phyloP scores from a whole-genome alignment of 441 rosid species.

The Erysimum pusillum region DNA sequence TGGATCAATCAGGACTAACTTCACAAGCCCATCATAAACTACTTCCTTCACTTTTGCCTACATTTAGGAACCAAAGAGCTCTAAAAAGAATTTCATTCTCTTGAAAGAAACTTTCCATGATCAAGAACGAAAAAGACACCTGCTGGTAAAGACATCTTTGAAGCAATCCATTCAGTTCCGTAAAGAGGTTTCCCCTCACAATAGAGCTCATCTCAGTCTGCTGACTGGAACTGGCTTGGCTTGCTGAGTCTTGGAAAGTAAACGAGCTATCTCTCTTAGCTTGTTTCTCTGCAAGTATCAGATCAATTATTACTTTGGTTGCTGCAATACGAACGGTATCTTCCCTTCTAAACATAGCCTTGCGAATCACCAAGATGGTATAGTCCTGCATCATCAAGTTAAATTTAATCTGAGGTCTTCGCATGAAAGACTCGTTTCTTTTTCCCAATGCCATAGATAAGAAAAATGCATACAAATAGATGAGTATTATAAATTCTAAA shows the following conservation, averaged over 20 bases:
- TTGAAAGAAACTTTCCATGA: slow-evolving; percentile 17
- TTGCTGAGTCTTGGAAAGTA: slow-evolving; percentile 79
- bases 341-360: slow-evolving; percentile 85
- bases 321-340: slow-evolving; percentile 80
- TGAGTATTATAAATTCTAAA: slow-evolving; percentile 8
- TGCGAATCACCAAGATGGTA: slow-evolving; percentile 74
- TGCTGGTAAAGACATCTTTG: slow-evolving; percentile 87
- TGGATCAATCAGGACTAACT: slow-evolving; percentile 76
- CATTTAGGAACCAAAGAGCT: slow-evolving; percentile 39
- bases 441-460: slow-evolving; percentile 15
- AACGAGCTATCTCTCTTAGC: slow-evolving; percentile 56
- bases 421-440: background rate
- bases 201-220: slow-evolving; percentile 60
- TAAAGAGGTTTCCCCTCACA: slow-evolving; percentile 63
- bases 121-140: slow-evolving; percentile 46
- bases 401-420: background rate
- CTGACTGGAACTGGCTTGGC: slow-evolving; percentile 92
- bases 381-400: slow-evolving; percentile 61
- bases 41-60: slow-evolving; percentile 74
- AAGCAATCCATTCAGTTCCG: slow-evolving; percentile 75
- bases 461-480: slow-evolving; percentile 8
- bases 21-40: slow-evolving; percentile 73
- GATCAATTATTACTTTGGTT: slow-evolving; percentile 62
- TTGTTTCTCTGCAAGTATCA: slow-evolving; percentile 76
- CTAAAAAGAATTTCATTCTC: slow-evolving; percentile 30